Base-by-base conservation (phyloP, 1,139 yeast genomes). In the Pichia sp. region DNA sequence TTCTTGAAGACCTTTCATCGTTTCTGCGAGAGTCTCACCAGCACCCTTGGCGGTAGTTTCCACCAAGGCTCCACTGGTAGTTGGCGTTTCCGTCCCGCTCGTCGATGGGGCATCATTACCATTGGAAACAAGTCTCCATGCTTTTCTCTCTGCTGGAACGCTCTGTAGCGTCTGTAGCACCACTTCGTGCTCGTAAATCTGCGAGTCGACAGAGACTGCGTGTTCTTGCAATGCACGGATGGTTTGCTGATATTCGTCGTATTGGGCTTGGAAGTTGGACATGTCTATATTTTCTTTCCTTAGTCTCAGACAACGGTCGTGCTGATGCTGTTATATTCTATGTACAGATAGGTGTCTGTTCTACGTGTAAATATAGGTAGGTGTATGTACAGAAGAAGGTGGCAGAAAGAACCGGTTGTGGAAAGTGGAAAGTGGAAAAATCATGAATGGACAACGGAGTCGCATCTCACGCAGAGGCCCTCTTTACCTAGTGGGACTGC, bases 121-220 rank as follows among this genome's bases (percentile, higher is more conserved):
- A 5, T 95, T 94, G 13, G 96, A 96, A 28, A 91, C 73, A 96
- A 91, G 86, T 55, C 94, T 77, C 63, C 78, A 88, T 53, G 97
- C 87, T 52, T 79, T 80, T 42, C 98, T 72, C 30, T 69, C 74
- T 3, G 49, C 46, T 15, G 72, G 71, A 34, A 72, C 77, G 29
- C 58, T 69, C 44, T 51, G 58, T 53, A 81, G 58, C 1, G 91
- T 77, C 12, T 69, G 68, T 33, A 76, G 46, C 18, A 77, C 84
- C 35, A 77, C 56, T 46, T 46, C 42, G 48, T 72, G 75, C 42
- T 72, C 77, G 37, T 69, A 73, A 28, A 64, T 58, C 39, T 71
- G 76, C 27, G 62, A 59, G 30, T 67, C 65, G 12, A 81, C 52
- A 35, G 75, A 72, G 14, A 69, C 62, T 16, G 77, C 59, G 50